Conservation (phyloP, 2,329 filamentous ascomycete species). For the Coniochaeta pulveracea region DNA sequence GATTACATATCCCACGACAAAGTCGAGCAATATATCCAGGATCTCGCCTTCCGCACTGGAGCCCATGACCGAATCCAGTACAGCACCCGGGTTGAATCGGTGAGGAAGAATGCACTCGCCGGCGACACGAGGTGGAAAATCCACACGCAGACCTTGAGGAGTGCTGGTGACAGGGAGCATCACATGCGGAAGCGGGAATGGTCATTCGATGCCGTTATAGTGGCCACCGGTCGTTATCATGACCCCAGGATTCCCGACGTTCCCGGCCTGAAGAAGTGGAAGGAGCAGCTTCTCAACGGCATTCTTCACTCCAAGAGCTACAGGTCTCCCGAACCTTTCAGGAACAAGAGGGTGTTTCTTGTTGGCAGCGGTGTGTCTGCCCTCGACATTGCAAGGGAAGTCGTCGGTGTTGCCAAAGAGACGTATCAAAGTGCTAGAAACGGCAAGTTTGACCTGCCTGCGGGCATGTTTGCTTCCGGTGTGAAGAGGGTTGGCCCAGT, state of each 20-base stretch:
- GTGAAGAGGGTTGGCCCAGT: constrained; percentile 41
- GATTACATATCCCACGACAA: constrained; percentile 46
- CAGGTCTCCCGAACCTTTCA: constrained; percentile 38
- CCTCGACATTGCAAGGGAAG: constrained; percentile 29
- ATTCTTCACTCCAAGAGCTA: constrained; percentile 66
- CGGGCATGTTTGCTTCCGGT: constrained; percentile 38
- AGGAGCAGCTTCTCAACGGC: constrained; percentile 34
- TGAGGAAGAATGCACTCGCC: constrained; percentile 28
- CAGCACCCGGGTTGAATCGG: constrained; percentile 45
- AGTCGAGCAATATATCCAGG: constrained; percentile 49
- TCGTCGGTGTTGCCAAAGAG: constrained; percentile 22
- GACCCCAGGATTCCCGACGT: constrained; percentile 51
- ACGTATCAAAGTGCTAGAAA: constrained; percentile 43
- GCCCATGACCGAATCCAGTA: constrained; percentile 39
- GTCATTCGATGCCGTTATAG: constrained; percentile 52
- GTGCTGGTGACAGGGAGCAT: too few relatives aligned
- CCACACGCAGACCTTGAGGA: constrained; percentile 33
- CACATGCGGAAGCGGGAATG: constrained; percentile 14
- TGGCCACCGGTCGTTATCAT: constrained; percentile 57
- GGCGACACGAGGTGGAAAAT: constrained; percentile 42
- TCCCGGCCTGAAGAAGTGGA: constrained; percentile 46
- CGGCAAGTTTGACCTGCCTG: constrained; percentile 47
- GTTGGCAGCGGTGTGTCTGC: constrained; percentile 38
- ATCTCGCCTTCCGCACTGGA: constrained; percentile 37
- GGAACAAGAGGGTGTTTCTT: constrained; percentile 30